Evolutionary conservation across 2,329 filamentous ascomycete genomes (phyloP), one percentile per base, ranked within the genome.

Genomic region (Acephala macrosclerotiorum): DNA sequence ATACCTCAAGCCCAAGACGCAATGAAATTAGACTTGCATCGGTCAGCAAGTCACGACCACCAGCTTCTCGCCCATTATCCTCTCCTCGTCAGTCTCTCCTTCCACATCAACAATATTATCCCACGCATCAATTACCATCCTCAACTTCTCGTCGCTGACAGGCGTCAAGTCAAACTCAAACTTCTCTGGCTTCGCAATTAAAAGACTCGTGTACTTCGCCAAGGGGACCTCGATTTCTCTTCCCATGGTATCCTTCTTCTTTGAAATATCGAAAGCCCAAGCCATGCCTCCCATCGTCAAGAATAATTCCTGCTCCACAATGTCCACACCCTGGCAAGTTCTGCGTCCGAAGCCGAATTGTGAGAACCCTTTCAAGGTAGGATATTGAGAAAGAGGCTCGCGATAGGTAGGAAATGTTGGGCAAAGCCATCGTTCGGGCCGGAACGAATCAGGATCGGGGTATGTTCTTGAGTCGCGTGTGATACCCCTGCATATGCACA

Each of bases 321-420:
- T 83, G 62, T 85, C 84, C 77, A 88, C 85, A 5, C 87, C 88
- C 4, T 89, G 81, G 71, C 88, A 91, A 16, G 84, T 83, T 67
- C 88, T 83, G 51, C 87, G 85, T 38, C 88, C 88, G 80, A 83
- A 90, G 33, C 88, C 88, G 72, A 90, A 90, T 0, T 85, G 88
- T 68, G 88, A 85, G 84, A 89, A 87, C 42, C 83, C 83, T 69
- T 87, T 86, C 73, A 90, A 84, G 75, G 85, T 88, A 18, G 89
- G 88, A 72, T 85, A 89, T 63, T 83, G 82, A 1, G 83, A 83
- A n/a, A 90, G 81, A 0, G 88, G 88, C 72, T 86, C 87, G 72
- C 89, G 85, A 78, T 85, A 90, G 0, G 88, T 89, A 0, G 88
- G 88, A 82, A 84, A 91, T 22, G 78, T 79, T n/a, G 84, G 77